Evolutionary conservation across 805 yeast genomes (phyloP).

Genomic region (Saccharomycopsis fibuligera): DNA sequence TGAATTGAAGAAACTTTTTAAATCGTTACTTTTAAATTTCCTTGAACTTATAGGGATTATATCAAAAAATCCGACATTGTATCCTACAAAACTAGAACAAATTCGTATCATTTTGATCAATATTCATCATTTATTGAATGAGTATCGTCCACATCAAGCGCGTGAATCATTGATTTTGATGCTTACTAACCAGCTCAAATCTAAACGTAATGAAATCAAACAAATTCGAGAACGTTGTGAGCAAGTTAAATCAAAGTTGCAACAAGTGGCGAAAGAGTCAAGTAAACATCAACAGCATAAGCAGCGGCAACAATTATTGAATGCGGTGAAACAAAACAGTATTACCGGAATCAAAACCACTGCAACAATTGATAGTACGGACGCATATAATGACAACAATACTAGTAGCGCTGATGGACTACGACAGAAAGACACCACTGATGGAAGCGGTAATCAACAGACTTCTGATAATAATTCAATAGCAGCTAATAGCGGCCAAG

Average conservation of each 20-base stretch:
- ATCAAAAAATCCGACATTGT: conserved; percentile 63
- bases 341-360: too few relatives aligned
- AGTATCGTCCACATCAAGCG: conserved; percentile 92
- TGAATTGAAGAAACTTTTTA: conserved; percentile 74
- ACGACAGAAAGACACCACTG: too few relatives aligned
- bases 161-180: conserved; percentile 79
- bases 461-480: too few relatives aligned
- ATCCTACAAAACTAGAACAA: conserved; percentile 62
- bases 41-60: conserved; percentile 76
- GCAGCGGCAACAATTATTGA: too few relatives aligned
- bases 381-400: too few relatives aligned
- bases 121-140: conserved; percentile 85
- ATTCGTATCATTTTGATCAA: conserved; percentile 77
- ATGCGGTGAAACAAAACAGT: too few relatives aligned
- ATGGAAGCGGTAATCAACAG: too few relatives aligned
- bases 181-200: conserved; percentile 62
- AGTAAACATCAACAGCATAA: too few relatives aligned
- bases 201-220: conserved; percentile 48
- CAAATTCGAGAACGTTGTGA: conserved; percentile 19
- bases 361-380: too few relatives aligned
- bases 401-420: too few relatives aligned
- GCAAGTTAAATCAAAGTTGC: conserved; percentile 9
- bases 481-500: too few relatives aligned
- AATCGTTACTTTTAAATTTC: conserved; percentile 72
- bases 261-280: conserved; percentile 3